Evolutionary conservation across 305 asterid genomes (phyloP), one percentile per base, ranked within the genome.

Genomic region (Fraxinus floribunda): DNA sequence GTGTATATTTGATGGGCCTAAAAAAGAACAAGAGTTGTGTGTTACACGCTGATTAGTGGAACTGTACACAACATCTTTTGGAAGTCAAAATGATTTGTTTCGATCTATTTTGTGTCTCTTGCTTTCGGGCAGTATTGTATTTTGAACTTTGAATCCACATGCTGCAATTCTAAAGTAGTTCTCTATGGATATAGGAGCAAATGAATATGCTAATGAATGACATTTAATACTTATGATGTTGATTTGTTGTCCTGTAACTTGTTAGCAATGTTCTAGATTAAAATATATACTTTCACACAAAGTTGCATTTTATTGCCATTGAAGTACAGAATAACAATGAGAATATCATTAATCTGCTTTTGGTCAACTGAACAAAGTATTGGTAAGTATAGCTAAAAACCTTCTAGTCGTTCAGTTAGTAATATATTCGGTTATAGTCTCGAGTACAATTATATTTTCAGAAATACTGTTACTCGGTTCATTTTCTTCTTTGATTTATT

Each of bases 401-500:
- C 72, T 20, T 68, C 73, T 8, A 60, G 57, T 52, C 62, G 60
- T 81, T 73, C 24, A 78, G 60, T 75, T 32, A 72, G 80, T 75
- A 24, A 85, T 82, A 77, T 80, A 22, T 66, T 66, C 6, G 39
- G 71, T 71, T 78, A 57, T 26, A n/a, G 22, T 38, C 70, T 73
- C 3, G 7, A n/a, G 66, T n/a, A 68, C 38, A 46, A 52, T 77
- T 44, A 36, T 16, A 26, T 72, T 78, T 62, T 62, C 34, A 24
- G 11, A 78, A 70, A 39, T 0, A 79, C 15, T 49, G 73, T 55
- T 75, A 32, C 41, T 71, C 36, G 34, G 18, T 52, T 83, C 78
- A 5, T 5, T 52, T 57, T 13, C 80, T 81, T 49, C 41, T 71
- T 18, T 29, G 70, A 41, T 77, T 38, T 55, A 75, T 64, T 68